Base-by-base conservation (phyloP, 2,329 filamentous ascomycete genomes). In the Fonsecaea monophora region DNA sequence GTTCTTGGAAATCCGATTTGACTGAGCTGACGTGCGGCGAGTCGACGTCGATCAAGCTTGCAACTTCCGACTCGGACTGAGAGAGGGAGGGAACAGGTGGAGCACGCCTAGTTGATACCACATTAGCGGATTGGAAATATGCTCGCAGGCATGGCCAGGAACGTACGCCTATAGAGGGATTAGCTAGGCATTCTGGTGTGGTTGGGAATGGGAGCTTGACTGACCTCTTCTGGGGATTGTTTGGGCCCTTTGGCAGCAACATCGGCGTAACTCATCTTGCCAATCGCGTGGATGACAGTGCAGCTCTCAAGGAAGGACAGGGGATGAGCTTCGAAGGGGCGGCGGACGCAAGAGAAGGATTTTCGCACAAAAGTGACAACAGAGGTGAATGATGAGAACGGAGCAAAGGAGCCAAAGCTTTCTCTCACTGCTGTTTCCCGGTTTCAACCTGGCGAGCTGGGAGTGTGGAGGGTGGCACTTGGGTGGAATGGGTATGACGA, bases 211-310 rank as follows among this genome's bases (percentile, higher is more conserved):
- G 34, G 32, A 42, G 30, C 30, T 37, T 35, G 37, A 75, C 78
- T 75, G 75, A 83, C 82, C 67, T 83, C 81, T 76, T 82, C 77
- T 8, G 81, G 77, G 56, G 78, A 75, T 73, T 84, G 82, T 72
- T 81, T 80, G 7, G 81, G 76, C 53, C 81, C 81, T 70, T 78
- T 80, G 54, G 81, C 79, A 62, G 81, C 81, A 73, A 79, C 80
- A 72, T 81, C 77, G 70, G 82, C 82, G 75, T 83, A 83, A 68
- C 80, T 83, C 82, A 83, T 83, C 62, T 58, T 76, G 67, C 54
- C 60, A 34, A n/a, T 37, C 25, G 37, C 34, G 25, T 45, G 25
- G 48, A 45, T 35, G 13, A 62, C 42, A n/a, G 56, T 25, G 38
- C 45, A 45, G 48, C 35, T 30, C 18, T 50, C 25, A 50, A 50